Evolutionary conservation across 805 yeast species (phyloP).

Genomic region (Cyberlindnera maritima): DNA sequence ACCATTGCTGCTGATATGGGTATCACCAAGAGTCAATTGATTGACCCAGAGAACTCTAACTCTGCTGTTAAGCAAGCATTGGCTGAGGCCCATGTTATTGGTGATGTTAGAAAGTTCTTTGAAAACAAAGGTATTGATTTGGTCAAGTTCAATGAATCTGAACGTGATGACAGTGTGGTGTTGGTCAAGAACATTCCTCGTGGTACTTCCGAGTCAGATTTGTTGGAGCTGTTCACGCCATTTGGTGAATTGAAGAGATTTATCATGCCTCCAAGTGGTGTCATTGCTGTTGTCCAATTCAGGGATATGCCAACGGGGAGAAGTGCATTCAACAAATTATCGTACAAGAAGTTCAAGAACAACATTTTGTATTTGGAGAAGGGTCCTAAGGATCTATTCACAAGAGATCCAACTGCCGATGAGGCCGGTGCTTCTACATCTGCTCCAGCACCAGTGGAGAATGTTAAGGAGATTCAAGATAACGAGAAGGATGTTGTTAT

Average conservation of each 20-base stretch:
- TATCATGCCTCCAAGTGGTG: slow-evolving; percentile 94
- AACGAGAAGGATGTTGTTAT: slow-evolving; percentile 32
- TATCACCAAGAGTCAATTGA: slow-evolving; percentile 72
- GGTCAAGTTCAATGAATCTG: slow-evolving; percentile 59
- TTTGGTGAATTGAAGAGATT: slow-evolving; percentile 79
- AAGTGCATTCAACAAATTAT: slow-evolving; percentile 81
- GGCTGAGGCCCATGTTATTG: slow-evolving; percentile 95
- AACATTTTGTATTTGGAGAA: slow-evolving; percentile 88
- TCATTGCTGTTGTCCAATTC: slow-evolving; percentile 91
- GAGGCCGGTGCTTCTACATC: slow-evolving; percentile 19
- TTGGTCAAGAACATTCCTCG: slow-evolving; percentile 88
- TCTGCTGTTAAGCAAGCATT: slow-evolving; percentile 96
- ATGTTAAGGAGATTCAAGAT: slow-evolving; percentile 21
- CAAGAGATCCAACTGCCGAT: slow-evolving; percentile 45
- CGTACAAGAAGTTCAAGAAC: slow-evolving; percentile 85
- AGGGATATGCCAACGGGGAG: slow-evolving; percentile 81
- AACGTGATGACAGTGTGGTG: slow-evolving; percentile 76
- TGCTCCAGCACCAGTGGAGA: slow-evolving; percentile 25
- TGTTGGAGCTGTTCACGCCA: slow-evolving; percentile 76
- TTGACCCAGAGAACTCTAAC: slow-evolving; percentile 81
- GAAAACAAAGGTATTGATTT: slow-evolving; percentile 85
- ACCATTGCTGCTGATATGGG: slow-evolving; percentile 87
- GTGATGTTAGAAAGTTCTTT: slow-evolving; percentile 84
- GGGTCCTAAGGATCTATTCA: slow-evolving; percentile 84
- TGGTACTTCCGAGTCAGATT: slow-evolving; percentile 78